Base-by-base conservation (phyloP, 2,329 filamentous ascomycete genomes). In the Arachnopeziza araneosa region DNA sequence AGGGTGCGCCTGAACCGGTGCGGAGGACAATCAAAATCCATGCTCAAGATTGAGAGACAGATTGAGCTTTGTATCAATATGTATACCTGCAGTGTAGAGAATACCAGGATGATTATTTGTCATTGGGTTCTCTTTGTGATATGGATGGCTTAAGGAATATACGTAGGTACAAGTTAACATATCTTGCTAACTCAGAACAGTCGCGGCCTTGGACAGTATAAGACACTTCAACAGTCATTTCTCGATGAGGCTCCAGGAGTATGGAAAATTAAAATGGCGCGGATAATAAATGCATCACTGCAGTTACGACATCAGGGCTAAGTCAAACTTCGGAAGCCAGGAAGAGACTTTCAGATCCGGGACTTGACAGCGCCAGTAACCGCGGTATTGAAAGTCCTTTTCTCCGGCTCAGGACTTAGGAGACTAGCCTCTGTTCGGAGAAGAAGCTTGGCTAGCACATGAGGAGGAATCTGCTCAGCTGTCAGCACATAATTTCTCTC, bases 1-100 rank as follows among this genome's bases (percentile, higher is more conserved):
- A 77, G 56, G 81, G 80, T 8, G 74, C 75, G n/a, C 72, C 74
- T 52, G 69, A 73, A 57, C 66, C 68, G 8, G 66, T 80, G n/a
- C 73, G 70, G 62, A 74, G 77, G 66, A 74, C 69, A 4, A 74
- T 80, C 24, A 71, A 71, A 58, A 75, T 81, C 24, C 69, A 71
- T 61, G 70, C 74, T 54, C 73, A 77, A 64, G 73, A 73, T 44
- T 67, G 62, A 63, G 61, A 24, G 14, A 44, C 36, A 36, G 52
- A 56, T 36, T 36, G 26, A 30, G 26, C 26, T 9, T 5, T 65
- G 63, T 64, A 68, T 52, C 56, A 58, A 60, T 64, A 64, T 54
- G 26, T 44, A 44, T 44, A 44, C 17, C 36, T 14, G 17, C 36
- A 44, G 55, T 65, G 61, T 64, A 44, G 17, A 44, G 10, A 64